Base-by-base conservation (phyloP, 176 grass and related monocot genomes). In the Carex parvula region DNA sequence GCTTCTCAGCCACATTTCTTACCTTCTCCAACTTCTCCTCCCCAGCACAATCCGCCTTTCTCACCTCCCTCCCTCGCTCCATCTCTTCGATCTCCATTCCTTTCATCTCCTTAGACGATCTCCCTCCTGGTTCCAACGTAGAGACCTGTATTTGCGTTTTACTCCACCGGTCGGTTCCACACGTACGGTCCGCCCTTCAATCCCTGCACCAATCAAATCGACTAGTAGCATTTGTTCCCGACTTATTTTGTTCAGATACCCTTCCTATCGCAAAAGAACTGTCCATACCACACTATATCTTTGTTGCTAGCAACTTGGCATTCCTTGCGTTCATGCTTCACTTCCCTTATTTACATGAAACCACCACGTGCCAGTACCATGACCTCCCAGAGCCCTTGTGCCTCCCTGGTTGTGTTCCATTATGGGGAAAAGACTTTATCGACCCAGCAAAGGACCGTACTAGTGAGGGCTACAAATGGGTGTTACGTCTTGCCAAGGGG, bases 101-200 rank as follows among this genome's bases (percentile, higher is more conserved):
- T 16, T 61, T 32, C 22, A 70, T 92, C 21, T 24, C 90, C 72
- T 59, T 91, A 62, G 84, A 86, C 56, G 91, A 92, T 67, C 82
- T 93, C 84, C 58, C 83, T 33, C 20, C 65, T 26, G 77, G 70
- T 46, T 26, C 80, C 37, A 79, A 52, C 13, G 33, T 72, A 6
- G 56, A 79, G 52, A 62, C 29, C 12, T 20, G 11, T 15, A 30
- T 89, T 65, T 0, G 54, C 4, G 10, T 29, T 22, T 70, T 85
- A 22, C 8, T 54, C 64, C 4, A 44, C 3, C 57, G 85, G 4
- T 48, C 80, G 8, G 70, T 88, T 15, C 79, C 76, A 1, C 53
- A 73, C 13, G 56, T 89, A 22, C 70, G 70, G 12, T 48, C 37
- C 0, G 54, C 70, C 24, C 68, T 92, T 26, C 62, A 57, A 6